Evolutionary conservation across 2,329 filamentous ascomycete species (phyloP).

Genomic region (Septoria linicola): DNA sequence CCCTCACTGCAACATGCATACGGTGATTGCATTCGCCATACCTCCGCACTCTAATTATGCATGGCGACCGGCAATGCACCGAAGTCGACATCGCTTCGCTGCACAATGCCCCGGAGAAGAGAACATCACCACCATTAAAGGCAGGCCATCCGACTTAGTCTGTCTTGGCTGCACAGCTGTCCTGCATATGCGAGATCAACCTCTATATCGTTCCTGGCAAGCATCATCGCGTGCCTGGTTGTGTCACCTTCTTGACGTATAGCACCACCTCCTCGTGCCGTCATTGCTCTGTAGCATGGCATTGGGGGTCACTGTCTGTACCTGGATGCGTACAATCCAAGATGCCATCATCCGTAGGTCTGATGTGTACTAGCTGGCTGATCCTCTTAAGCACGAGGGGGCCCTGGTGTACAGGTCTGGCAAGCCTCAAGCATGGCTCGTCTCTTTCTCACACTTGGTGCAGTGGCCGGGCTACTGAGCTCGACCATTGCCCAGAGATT

Average conservation of each 20-base stretch:
- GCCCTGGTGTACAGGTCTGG: too few species aligned
- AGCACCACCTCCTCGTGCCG: neutral
- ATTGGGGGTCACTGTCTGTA: constrained; percentile 3
- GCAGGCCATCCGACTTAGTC: neutral
- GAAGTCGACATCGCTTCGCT: constrained; percentile 2
- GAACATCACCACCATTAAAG: constrained; percentile 2
- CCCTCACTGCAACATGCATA: constrained; percentile 1
- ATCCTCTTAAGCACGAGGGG: neutral
- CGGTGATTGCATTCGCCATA: neutral
- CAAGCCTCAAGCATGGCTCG: neutral
- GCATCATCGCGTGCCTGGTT: neutral
- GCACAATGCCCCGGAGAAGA: constrained; percentile 5
- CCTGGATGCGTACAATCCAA: neutral
- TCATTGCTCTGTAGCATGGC: constrained; percentile 1
- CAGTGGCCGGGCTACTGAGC: neutral
- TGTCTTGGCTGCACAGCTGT: neutral
- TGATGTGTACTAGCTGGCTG: neutral
- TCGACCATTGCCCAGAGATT: neutral
- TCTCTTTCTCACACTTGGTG: neutral
- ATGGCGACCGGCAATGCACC: neutral
- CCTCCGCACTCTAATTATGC: constrained; percentile 1
- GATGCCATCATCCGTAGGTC: constrained; percentile 4
- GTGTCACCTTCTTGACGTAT: neutral
- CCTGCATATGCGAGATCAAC: constrained; percentile 2
- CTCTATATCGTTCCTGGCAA: constrained; percentile 1